Base-by-base conservation (phyloP, 208 protist genomes). In the Angomonas deanei region DNA sequence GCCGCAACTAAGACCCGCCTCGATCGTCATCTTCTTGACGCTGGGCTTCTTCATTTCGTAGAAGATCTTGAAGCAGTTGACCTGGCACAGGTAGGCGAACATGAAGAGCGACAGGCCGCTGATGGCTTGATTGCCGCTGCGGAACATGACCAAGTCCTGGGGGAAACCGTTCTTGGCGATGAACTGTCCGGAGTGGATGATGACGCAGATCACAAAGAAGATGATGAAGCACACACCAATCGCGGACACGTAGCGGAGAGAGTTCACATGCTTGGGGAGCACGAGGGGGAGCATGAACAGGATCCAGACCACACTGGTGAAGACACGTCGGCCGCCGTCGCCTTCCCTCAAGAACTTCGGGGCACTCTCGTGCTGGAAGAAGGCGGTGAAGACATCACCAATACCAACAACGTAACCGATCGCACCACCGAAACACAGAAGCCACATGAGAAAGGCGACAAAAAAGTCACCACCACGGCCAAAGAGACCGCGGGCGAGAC, bases 251-350 rank as follows among this genome's bases (percentile, higher is more conserved):
- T 88, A 93, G 17, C 86, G 82, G 8, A 91, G 62, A 5, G 78
- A 82, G 72, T 91, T 91, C 62, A 93, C 72, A n/a, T 68, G 54
- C 70, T 87, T 86, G 1, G 80, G 76, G 10, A 90, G 50, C 30
- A 70, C 68, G 52, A 87, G 54, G 21, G 83, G 81, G 23, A 94
- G 60, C 84, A 94, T 86, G 3, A 85, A 63, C 11, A 76, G 21
- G 27, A 76, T 6, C 76, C 83, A 90, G 4, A 86, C 46, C 10
- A 52, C 27, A 24, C 23, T 63, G 24, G 71, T 64, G 24, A 92
- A 56, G 33, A 78, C 52, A 24, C 74, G 76, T 46, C 39, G 49
- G 19, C 85, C 85, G 6, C 23, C 61, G 26, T 36, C 33, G 2
- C 24, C 34, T 50, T 68, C 68, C n/a, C n/a, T n/a, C 13, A 92